Evolutionary conservation across 2,329 filamentous ascomycete genomes (phyloP).

Genomic region (Daldinia sp.): DNA sequence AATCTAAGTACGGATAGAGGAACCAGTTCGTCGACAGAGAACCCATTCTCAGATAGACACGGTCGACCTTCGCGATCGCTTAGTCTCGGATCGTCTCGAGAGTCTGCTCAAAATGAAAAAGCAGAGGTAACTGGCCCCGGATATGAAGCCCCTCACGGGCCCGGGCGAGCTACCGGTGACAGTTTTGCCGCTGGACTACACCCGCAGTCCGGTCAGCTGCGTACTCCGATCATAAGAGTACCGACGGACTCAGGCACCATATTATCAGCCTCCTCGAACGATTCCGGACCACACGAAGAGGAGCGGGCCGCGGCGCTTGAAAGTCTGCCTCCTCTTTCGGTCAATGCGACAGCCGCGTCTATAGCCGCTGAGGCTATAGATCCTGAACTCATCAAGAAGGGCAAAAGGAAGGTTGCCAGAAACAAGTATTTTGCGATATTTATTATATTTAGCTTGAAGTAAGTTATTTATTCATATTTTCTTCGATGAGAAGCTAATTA

Average conservation of each 20-base stretch:
- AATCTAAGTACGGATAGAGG: not conserved
- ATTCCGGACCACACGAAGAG: not conserved
- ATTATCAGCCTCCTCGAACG: not conserved
- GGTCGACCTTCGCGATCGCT: not conserved
- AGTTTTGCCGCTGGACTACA: not conserved
- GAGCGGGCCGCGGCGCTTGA: not conserved
- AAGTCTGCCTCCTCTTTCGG: conserved; percentile 18
- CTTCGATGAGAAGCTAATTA: conserved; percentile 9
- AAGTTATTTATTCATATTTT: conserved; percentile 3
- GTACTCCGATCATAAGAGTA: not conserved
- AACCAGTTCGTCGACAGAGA: not conserved
- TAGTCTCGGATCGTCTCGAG: not conserved
- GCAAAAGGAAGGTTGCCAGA: conserved; percentile 31
- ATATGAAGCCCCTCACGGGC: not conserved
- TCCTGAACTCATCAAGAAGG: conserved; percentile 28
- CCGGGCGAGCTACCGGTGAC: conserved; percentile 2
- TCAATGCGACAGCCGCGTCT: conserved; percentile 26
- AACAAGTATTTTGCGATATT: conserved; percentile 32
- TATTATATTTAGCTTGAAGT: conserved; percentile 31
- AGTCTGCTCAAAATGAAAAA: conserved; percentile 4
- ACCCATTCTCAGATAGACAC: conserved; percentile 5
- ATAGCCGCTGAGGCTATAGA: conserved; percentile 25
- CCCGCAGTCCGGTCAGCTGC: not conserved
- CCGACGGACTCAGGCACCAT: not conserved
- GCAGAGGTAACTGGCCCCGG: not conserved